phyloP scores from a whole-genome alignment of 2,329 filamentous ascomycete species.

The Fusarium ramigenum region DNA sequence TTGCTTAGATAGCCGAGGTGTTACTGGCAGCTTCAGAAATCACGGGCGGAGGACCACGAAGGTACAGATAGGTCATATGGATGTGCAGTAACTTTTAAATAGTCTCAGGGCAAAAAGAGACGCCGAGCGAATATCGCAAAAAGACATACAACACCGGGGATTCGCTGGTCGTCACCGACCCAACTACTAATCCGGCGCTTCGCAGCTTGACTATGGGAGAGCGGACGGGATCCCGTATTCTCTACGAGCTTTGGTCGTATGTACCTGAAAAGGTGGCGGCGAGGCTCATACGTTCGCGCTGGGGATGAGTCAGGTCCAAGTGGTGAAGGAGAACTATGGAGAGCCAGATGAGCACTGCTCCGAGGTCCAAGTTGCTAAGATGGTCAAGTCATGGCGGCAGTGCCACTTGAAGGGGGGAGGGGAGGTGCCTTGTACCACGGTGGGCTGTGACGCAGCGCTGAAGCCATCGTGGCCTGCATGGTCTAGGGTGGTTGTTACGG shows the following conservation, averaged over 20 bases:
- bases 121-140: background rate
- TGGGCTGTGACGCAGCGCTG: background rate
- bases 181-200: slow-evolving; percentile 36
- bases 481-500: background rate
- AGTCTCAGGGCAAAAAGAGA: background rate
- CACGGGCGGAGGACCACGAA: too few species aligned
- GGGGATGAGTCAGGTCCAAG: background rate
- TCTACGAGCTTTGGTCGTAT: slow-evolving; percentile 29
- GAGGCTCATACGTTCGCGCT: background rate
- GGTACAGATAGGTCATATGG: background rate
- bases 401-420: background rate
- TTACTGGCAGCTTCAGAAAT: background rate
- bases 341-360: background rate
- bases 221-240: slow-evolving; percentile 32
- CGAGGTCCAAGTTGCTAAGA: background rate
- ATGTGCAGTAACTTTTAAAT: background rate
- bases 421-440: background rate
- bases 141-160: slow-evolving; percentile 31
- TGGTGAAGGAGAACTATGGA: background rate
- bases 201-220: slow-evolving; percentile 31
- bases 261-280: background rate
- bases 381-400: background rate
- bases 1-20: background rate
- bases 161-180: slow-evolving; percentile 34
- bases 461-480: background rate